Conservation (phyloP, 2,329 filamentous ascomycete genomes). For the Thelonectria olida region DNA sequence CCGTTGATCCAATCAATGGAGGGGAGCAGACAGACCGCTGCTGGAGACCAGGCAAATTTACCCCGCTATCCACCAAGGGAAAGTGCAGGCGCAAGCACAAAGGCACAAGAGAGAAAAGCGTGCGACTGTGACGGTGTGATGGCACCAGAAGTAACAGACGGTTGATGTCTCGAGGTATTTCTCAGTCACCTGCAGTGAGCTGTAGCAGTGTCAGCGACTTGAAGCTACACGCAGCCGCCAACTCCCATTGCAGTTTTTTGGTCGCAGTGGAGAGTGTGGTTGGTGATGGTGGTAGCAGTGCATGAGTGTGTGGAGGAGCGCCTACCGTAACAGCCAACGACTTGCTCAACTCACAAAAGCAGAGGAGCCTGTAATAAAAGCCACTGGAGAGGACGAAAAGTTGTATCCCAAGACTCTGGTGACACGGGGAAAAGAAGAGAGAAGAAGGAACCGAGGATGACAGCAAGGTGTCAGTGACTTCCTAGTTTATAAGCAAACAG, state of each 20-base stretch:
- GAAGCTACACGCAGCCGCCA: conserved; percentile 1
- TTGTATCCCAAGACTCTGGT: no score
- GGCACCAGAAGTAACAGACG: neutral
- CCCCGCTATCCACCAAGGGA: conserved; percentile 33
- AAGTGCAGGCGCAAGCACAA: conserved; percentile 7
- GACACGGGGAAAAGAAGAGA: neutral
- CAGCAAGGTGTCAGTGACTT: neutral
- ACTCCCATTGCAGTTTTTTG: no score
- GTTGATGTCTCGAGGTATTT: neutral
- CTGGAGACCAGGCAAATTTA: conserved; percentile 35
- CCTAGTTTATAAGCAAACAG: conserved; percentile 19
- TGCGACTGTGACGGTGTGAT: neutral
- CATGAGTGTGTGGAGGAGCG: neutral
- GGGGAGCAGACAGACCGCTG: conserved; percentile 24
- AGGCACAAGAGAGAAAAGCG: neutral
- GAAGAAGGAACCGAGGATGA: conserved; percentile 1
- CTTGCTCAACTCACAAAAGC: no score
- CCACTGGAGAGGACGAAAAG: no score
- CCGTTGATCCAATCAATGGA: conserved; percentile 31
- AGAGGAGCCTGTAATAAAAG: no score
- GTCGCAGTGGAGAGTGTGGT: neutral
- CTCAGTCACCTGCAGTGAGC: conserved; percentile 7
- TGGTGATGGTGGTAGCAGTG: conserved; percentile 3
- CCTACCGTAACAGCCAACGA: no score
- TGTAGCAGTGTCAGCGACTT: neutral